Evolutionary conservation across 2,329 filamentous ascomycete species (phyloP).

Genomic region (Aureobasidium lini): DNA sequence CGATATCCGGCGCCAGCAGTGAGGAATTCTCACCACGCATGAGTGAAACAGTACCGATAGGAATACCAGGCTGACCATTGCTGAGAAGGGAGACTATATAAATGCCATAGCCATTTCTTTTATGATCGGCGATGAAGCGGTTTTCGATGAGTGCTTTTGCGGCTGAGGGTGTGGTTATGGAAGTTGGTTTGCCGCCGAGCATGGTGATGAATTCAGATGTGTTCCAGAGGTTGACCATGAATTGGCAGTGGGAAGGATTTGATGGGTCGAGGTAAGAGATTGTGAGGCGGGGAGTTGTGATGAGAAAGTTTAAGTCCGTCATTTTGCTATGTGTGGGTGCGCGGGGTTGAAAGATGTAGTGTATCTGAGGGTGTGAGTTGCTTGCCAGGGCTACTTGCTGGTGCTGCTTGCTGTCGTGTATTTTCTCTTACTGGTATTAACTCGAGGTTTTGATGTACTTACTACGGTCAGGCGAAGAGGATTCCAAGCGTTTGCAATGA

Average conservation of each 20-base stretch:
- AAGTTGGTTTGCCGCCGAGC: not conserved
- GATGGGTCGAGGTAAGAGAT: not conserved
- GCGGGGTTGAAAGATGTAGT: not conserved
- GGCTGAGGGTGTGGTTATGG: not conserved
- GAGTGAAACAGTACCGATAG: not conserved
- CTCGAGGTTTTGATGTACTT: too few species aligned
- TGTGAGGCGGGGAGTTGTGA: not conserved
- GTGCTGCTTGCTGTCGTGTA: too few species aligned
- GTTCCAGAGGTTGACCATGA: conserved; percentile 1
- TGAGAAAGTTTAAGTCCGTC: not conserved
- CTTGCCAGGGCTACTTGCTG: too few species aligned
- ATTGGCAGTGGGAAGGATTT: not conserved
- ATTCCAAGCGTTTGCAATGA: too few species aligned
- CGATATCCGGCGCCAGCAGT: not conserved
- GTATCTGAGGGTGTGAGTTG: not conserved
- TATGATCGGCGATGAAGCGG: not conserved
- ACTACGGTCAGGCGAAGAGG: too few species aligned
- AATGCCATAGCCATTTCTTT: not conserved
- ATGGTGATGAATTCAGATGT: conserved; percentile 1
- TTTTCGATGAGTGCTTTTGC: not conserved
- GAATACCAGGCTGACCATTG: not conserved
- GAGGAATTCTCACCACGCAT: not conserved
- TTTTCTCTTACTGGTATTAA: too few species aligned
- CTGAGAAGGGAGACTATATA: not conserved
- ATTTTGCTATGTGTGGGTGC: not conserved